Evolutionary conservation across 805 yeast genomes (phyloP), one percentile per base, ranked within the genome.

Genomic region (Yamadazyma phyllophila): DNA sequence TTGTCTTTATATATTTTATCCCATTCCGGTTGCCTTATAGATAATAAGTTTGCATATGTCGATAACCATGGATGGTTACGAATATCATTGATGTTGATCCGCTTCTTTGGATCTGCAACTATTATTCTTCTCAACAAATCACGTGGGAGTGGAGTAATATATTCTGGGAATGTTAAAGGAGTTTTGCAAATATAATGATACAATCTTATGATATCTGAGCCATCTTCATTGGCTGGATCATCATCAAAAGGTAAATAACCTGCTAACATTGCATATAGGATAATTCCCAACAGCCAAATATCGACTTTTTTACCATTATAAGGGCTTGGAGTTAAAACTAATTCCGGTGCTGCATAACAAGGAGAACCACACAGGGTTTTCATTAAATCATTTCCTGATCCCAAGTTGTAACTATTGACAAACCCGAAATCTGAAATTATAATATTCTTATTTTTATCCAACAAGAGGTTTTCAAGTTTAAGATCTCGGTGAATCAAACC

Each of bases 161-260:
- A 91, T 62, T 91, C 97, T 0, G 99, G 99, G 66, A 94, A 94
- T 3, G 97, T 94, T 57, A 94, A 73, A 3, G 96, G 88, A 1
- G 97, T 89, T 42, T 83, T 77, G 17, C 97, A 89, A 52, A 94
- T 94, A 68, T 94, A 94, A 60, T 85, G 88, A 69, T 94, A 94
- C 49, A 94, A 74, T 60, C 85, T 83, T 16, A 91, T 88, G 60
- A 94, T 92, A 65, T 94, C 95, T 46, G 91, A 87, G 42, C 97
- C 96, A 62, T 92, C 97, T 30, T 97, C 98, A 60, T 94, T 94
- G 44, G 86, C 85, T 15, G 96, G 94, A 63, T 94, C 99, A 65
- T 94, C 99, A 61, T 94, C 99, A 73, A 89, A 94, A 1, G 99
- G 99, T 49, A 94, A 74, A 65, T 94, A 94, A 1, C 99, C 99